Base-by-base conservation (phyloP, 768 basidiomycete genomes). In the Ephemerocybe angulata region DNA sequence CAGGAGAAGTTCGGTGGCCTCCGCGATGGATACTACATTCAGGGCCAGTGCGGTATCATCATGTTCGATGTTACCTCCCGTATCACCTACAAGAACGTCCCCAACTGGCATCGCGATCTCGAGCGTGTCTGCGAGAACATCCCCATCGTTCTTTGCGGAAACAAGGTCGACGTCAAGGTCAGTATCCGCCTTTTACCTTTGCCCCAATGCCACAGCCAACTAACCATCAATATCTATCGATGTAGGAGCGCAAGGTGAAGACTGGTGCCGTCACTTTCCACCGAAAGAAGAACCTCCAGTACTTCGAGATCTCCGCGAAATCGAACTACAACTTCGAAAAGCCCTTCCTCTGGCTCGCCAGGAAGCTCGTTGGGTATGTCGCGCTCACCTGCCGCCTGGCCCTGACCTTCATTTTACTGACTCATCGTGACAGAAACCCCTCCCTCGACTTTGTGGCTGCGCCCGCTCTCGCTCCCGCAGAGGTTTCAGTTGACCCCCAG, bases 241-340 rank as follows among this genome's bases (percentile, higher is more conserved):
- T 46, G 56, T 66, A 98, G 96, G 97, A 99, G 76, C 93, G 97
- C 59, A 99, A 99, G 84, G 97, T 99, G 63, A 99, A 98, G 83
- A 98, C 96, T 22, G 92, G 92, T 49, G 86, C 88, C 40, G 97
- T 99, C 58, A 99, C 97, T 42, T 99, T 99, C 88, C 97, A 98
- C 82, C 84, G 97, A 70, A 99, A 99, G 91, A 99, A 99, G 84
- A 98, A 96, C 76, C 83, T 99, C 50, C 97, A 98, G 70, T 99
- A 99, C 80, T 99, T 95, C 70, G 97, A 99, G 68, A 98, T 99
- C 63, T 98, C 97, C 0, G 97, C 97, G 52, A 99, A 99, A 76
- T 98, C 95, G 43, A 99, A 99, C 82, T 99, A 98, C 75, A 99
- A 99, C 81, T 98, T 98, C 68, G 97, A 99, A 76, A 98, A 98